These are phyloP conservation scores for Haberlea rhodopensis DNA, from an alignment of 257 asterid species.

Conservation along the genomic window DNA sequence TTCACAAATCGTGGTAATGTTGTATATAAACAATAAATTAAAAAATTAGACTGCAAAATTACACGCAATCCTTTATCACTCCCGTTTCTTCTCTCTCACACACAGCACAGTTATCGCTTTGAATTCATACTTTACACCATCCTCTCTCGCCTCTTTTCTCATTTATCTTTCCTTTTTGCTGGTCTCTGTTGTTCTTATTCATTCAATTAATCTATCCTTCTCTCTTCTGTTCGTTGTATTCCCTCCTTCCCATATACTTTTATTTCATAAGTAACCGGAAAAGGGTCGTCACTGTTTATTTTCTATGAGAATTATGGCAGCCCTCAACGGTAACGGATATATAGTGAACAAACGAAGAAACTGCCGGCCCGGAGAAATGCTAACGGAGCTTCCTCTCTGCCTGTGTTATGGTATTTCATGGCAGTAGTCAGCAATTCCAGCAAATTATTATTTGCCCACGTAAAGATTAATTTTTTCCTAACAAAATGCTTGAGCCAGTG, in stretches of 20 bases:
- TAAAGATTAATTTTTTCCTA: neutral
- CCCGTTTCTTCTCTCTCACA: neutral
- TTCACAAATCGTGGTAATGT: too few relatives aligned
- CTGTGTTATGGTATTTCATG: neutral
- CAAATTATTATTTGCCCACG: neutral
- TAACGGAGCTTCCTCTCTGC: neutral
- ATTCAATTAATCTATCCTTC: neutral
- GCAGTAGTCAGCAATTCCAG: neutral
- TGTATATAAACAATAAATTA: too few relatives aligned
- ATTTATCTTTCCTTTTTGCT: neutral
- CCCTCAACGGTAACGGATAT: neutral
- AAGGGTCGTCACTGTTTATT: neutral
- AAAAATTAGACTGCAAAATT: too few relatives aligned
- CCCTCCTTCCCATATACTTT: neutral
- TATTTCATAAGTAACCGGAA: too few relatives aligned
- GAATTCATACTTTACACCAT: neutral
- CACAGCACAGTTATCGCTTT: neutral
- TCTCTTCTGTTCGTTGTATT: neutral
- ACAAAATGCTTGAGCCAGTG: slow-evolving; percentile 51
- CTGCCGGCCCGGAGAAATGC: neutral
- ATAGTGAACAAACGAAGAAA: neutral
- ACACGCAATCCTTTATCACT: neutral
- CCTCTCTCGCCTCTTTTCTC: neutral
- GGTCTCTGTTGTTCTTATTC: neutral
- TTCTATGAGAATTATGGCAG: neutral